phyloP scores from a whole-genome alignment of 768 basidiomycete genomes.

The Phaffia australis region DNA sequence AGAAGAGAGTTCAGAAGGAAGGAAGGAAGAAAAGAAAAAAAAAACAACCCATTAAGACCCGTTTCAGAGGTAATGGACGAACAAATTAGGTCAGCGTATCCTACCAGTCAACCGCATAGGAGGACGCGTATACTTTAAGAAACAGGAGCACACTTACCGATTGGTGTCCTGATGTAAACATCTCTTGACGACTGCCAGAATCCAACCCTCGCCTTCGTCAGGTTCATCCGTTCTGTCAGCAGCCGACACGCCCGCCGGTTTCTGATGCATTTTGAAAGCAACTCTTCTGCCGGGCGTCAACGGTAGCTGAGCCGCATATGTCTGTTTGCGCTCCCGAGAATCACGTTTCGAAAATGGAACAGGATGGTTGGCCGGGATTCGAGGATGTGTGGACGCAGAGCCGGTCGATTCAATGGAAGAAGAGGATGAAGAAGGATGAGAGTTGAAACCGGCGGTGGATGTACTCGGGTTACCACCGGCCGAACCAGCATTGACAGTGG shows the following conservation, averaged over 20 bases:
- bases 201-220: constrained; percentile 37
- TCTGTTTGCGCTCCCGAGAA: constrained; percentile 1
- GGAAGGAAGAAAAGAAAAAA: background rate
- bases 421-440: constrained; percentile 1
- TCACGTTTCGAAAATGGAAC: background rate
- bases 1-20: background rate
- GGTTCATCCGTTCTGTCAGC: constrained; percentile 7
- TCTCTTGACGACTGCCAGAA: constrained; percentile 37
- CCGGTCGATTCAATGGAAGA: background rate
- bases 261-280: constrained; percentile 35
- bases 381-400: background rate
- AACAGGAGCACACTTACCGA: constrained; percentile 24
- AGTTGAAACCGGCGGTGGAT: background rate
- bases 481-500: background rate
- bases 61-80: background rate
- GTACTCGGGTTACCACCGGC: background rate
- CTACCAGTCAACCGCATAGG: background rate
- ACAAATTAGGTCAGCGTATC: background rate
- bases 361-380: background rate
- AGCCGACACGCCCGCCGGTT: constrained; percentile 7
- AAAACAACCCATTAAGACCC: too few species aligned
- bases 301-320: constrained; percentile 37
- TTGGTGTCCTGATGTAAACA: constrained; percentile 37
- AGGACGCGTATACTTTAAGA: background rate
- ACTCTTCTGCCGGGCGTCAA: constrained; percentile 38